Base-by-base conservation (phyloP, 257 asterid species). In the Lithospermum erythrorhizon region DNA sequence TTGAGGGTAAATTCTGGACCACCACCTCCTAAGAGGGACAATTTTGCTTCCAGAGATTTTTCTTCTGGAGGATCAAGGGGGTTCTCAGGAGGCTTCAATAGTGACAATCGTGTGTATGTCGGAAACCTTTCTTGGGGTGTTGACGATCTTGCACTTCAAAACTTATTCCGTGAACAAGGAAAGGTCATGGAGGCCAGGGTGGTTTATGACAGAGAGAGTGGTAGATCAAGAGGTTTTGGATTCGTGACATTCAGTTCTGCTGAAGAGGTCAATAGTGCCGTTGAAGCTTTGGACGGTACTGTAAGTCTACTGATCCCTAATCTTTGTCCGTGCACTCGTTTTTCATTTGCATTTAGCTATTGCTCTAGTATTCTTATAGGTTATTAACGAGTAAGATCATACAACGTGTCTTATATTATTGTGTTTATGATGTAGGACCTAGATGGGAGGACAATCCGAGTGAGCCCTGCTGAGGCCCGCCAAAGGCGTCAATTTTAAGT, bases 61-160 rank as follows among this genome's bases (percentile, higher is more conserved):
- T 41, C 49, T 1, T 41, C 49, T 3, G 14, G 84, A 61, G 70
- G 76, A 21, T 85, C 84, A 61, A 83, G 90, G 53, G 55, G 49
- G 18, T 41, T 18, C 4, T 41, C 61, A 9, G 71, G 49, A 11
- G 49, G 13, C 49, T 41, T 11, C 49, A 41, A 41, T 14, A 41
- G 15, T 41, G 49, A 73, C 64, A 81, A 87, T 72, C 78, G 82
- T 65, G 71, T 87, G 35, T 82, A 84, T 64, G 96, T 84, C 13
- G 96, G 97, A 29, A 90, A 90, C 77, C 95, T 87, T 53, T 69
- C 89, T 2, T 90, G 97, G 97, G 89, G 90, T 22, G 96, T 87
- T 55, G 96, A 90, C 70, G 68, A 84, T 65, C 72, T 64, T 35
- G 76, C 93, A 0, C 95, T 87, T 1, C 90, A 83, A 68, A 78